Conservation (phyloP, 1,284 basidiomycete genomes). For the Termitomyces sp. region DNA sequence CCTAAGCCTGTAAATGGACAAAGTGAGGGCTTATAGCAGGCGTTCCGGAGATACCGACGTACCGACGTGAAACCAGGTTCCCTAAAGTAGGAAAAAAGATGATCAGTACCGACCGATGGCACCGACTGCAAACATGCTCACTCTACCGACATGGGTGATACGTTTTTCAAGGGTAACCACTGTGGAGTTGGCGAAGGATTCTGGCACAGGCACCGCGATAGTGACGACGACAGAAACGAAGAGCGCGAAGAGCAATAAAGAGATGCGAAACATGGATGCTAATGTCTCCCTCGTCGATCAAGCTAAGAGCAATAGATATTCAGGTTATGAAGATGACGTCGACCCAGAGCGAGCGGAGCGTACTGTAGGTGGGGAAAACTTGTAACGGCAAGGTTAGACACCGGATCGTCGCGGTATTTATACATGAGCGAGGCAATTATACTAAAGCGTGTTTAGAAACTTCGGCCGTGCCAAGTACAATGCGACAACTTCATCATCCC, state of each 20-base stretch:
- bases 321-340: background rate
- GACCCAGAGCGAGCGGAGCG: background rate
- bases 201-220: conserved; percentile 44
- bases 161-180: conserved; percentile 41
- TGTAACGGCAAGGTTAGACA: conserved; percentile 6
- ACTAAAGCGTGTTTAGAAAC: conserved; percentile 13
- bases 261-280: conserved; percentile 34
- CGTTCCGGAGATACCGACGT: conserved; percentile 1
- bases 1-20: conserved; percentile 29
- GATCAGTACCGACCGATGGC: conserved; percentile 2
- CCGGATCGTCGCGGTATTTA: conserved; percentile 17
- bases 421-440: conserved; percentile 12
- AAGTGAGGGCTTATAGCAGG: conserved; percentile 3
- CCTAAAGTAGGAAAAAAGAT: conserved; percentile 20
- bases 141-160: conserved; percentile 40
- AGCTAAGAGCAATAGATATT: background rate
- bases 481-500: conserved; percentile 7
- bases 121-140: conserved; percentile 25
- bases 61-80: conserved; percentile 36
- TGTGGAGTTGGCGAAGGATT: conserved; percentile 19
- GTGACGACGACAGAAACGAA: conserved; percentile 36
- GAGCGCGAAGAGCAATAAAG: conserved; percentile 37
- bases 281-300: background rate
- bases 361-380: conserved; percentile 12
- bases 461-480: conserved; percentile 6